Base-by-base conservation (phyloP, 169 alveolate species). In the Blepharisma undulans region DNA sequence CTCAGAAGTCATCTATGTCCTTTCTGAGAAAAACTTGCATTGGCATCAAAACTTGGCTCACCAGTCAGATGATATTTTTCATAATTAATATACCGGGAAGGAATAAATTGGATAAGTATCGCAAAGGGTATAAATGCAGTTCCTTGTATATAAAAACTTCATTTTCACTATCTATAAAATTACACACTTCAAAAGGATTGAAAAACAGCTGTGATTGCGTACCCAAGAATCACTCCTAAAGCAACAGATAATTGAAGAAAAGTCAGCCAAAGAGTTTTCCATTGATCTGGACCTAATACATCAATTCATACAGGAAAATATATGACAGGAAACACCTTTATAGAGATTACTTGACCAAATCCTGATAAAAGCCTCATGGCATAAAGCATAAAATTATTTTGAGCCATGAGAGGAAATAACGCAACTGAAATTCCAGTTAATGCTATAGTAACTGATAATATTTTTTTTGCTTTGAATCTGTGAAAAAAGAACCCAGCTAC, bases 241-340 rank as follows among this genome's bases (percentile, higher is more conserved):
- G 97, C 97, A 29, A 96, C 96, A 16, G 99, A 97, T 27, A 98
- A 93, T 76, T 98, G 99, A 30, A 98, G 89, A 36, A 96, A 91
- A 1, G 99, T 98, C 99, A 98, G 98, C 99, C 99, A 98, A 72
- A 95, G 95, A 4, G 99, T 97, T 87, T 96, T 96, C 74, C 93
- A 88, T 71, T 94, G 95, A 3, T 85, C 92, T 2, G 99, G 99
- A 14, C 99, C 97, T 82, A 97, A 98, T 77, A 95, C 97, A 92
- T 98, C 99, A 22, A 98, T 98, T 99, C 99, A 98, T 2, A 98
- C 99, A 0, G 99, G 99, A 18, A 95, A 94, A 88, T 98, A 98
- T 10, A 98, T 98, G 18, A 98, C 98, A 66, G 97, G 96, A 74
- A 98, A 96, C 0, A 48, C 66, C 66, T 48, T 0, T 48, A 48